These are phyloP conservation scores for Citrus mangshanensis DNA, from an alignment of 345 rosid genomes.

Conservation along the genomic window DNA sequence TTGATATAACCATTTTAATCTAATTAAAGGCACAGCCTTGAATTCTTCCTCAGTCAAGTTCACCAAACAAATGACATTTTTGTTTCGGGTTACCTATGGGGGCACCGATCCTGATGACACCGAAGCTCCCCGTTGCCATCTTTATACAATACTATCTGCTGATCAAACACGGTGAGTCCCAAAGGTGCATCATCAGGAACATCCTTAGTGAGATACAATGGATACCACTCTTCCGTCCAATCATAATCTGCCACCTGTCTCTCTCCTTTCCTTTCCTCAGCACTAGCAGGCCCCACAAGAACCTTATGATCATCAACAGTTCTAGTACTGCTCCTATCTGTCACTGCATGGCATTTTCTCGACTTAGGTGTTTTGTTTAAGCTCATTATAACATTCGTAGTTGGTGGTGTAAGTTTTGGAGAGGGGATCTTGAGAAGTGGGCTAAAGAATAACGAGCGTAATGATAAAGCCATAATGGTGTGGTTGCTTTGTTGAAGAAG, in stretches of 20 bases:
- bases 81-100: constrained; percentile 55
- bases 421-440: constrained; percentile 5
- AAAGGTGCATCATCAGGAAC: constrained; percentile 89
- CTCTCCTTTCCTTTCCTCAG: constrained; percentile 41
- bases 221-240: constrained; percentile 96
- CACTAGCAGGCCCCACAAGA: constrained; percentile 25
- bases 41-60: neutral
- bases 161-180: constrained; percentile 85
- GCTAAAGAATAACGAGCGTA: constrained; percentile 20
- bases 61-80: neutral
- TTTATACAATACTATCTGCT: constrained; percentile 69
- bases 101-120: constrained; percentile 86
- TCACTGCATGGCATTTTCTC: constrained; percentile 27
- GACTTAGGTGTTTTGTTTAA: neutral
- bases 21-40: neutral
- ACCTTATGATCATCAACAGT: constrained; percentile 20
- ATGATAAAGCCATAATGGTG: constrained; percentile 21
- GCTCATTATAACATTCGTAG: neutral
- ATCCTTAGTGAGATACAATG: constrained; percentile 73
- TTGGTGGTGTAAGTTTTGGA: constrained; percentile 3
- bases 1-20: too few relatives aligned
- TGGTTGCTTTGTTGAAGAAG: neutral
- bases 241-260: constrained; percentile 55
- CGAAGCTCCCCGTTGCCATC: constrained; percentile 63
- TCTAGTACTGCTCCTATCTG: constrained; percentile 16